phyloP scores from a whole-genome alignment of 306 rosid species.

The Prunus mira region DNA sequence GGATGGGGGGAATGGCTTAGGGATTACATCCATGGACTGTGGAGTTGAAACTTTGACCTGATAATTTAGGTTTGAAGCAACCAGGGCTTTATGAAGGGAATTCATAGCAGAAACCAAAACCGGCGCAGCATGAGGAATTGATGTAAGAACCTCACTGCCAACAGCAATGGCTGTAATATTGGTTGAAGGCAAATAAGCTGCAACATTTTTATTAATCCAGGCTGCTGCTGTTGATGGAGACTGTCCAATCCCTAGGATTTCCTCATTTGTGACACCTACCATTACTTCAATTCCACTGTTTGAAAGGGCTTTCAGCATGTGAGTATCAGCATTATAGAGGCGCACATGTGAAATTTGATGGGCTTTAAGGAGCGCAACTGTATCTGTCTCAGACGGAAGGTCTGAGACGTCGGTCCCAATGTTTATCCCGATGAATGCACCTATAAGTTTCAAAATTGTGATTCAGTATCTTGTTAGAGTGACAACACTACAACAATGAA shows the following conservation, averaged over 20 bases:
- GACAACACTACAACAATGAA: background rate
- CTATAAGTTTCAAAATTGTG: constrained; percentile 42
- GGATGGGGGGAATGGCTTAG: constrained; percentile 83
- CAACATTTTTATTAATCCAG: constrained; percentile 80
- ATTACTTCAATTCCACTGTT: constrained; percentile 69
- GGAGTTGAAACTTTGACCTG: constrained; percentile 82
- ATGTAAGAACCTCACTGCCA: constrained; percentile 84
- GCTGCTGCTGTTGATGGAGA: constrained; percentile 74
- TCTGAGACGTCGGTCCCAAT: constrained; percentile 71
- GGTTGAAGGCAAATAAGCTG: constrained; percentile 71
- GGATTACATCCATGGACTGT: constrained; percentile 72
- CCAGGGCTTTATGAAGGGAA: constrained; percentile 69
- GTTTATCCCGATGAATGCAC: constrained; percentile 87
- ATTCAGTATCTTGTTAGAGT: constrained; percentile 16
- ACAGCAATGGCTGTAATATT: constrained; percentile 85
- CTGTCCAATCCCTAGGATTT: constrained; percentile 70
- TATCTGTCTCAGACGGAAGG: constrained; percentile 64
- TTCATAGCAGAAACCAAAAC: constrained; percentile 83
- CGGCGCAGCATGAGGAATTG: constrained; percentile 67
- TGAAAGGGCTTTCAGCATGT: constrained; percentile 71
- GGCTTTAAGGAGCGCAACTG: constrained; percentile 65
- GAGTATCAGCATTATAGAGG: constrained; percentile 68
- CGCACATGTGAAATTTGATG: constrained; percentile 74
- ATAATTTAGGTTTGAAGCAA: constrained; percentile 73
- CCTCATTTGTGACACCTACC: constrained; percentile 72